Conservation (phyloP, 1,139 yeast genomes). For the Pneumocystis wakefieldiae region DNA sequence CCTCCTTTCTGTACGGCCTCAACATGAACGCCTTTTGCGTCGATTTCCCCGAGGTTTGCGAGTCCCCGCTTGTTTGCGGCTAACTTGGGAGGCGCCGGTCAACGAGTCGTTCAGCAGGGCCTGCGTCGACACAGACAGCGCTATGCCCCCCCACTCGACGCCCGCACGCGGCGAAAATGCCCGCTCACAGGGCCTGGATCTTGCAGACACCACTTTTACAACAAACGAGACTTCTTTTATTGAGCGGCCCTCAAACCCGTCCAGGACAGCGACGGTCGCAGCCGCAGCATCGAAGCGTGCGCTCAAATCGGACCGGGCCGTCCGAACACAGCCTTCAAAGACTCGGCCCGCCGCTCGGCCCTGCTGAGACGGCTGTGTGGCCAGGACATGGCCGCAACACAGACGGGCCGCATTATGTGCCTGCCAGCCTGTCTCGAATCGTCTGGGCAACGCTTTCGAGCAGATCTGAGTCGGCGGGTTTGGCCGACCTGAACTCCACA, state of each 20-base stretch:
- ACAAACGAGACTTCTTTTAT: constrained; percentile 14
- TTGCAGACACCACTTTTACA: constrained; percentile 10
- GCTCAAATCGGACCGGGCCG: no score
- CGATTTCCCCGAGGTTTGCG: constrained; percentile 36
- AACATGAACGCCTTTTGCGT: constrained; percentile 59
- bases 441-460: not conserved
- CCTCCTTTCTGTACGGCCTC: constrained; percentile 47
- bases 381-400: not conserved
- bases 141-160: not conserved
- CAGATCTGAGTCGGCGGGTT: constrained; percentile 28
- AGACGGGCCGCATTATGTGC: not conserved
- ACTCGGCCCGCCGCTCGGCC: no score
- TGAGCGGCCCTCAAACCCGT: constrained; percentile 7
- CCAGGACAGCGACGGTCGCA: no score
- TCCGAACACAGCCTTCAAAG: no score
- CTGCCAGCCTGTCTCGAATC: not conserved
- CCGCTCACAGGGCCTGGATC: not conserved
- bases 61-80: no score
- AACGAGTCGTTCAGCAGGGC: constrained; percentile 9
- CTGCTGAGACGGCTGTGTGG: no score
- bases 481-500: constrained; percentile 87
- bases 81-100: constrained; percentile 9
- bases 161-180: not conserved
- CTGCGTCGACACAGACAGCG: not conserved
- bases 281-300: no score